These are phyloP conservation scores for Fusarium stilboides DNA, from an alignment of 2,329 filamentous ascomycete genomes.

Conservation along the genomic window DNA sequence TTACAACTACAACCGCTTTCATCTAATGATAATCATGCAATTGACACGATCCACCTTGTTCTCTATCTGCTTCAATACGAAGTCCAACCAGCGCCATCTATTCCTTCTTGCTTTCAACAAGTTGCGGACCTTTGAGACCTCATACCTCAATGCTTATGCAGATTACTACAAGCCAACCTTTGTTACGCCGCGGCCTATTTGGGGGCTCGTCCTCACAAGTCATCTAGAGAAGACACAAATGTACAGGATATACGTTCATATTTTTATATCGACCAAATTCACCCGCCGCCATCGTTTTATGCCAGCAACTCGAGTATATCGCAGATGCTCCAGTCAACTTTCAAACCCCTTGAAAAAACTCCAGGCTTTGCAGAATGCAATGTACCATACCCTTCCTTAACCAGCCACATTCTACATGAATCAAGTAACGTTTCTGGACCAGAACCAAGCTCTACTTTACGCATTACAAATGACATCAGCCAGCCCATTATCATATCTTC, in stretches of 20 bases:
- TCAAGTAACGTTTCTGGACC: slow-evolving; percentile 32
- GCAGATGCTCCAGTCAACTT: slow-evolving; percentile 44
- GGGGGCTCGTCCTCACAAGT: slow-evolving; percentile 5
- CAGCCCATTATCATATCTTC: slow-evolving; percentile 38
- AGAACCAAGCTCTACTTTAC: slow-evolving; percentile 15
- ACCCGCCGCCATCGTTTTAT: slow-evolving; percentile 41
- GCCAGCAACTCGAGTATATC: slow-evolving; percentile 36
- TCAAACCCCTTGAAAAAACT: slow-evolving; percentile 44
- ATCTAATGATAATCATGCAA: background rate
- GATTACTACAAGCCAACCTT: background rate
- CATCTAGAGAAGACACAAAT: slow-evolving; percentile 2
- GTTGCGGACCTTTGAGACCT: slow-evolving; percentile 6
- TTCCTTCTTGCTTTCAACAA: background rate
- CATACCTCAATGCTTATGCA: slow-evolving; percentile 1
- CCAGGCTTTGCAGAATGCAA: slow-evolving; percentile 50
- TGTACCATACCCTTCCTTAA: slow-evolving; percentile 44
- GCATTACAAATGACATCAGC: slow-evolving; percentile 34
- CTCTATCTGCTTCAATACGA: slow-evolving; percentile 28
- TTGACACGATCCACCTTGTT: slow-evolving; percentile 8
- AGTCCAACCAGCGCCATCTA: slow-evolving; percentile 16
- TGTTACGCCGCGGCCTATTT: background rate
- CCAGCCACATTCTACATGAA: slow-evolving; percentile 46
- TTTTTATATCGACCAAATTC: slow-evolving; percentile 38
- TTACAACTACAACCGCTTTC: background rate
- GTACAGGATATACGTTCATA: slow-evolving; percentile 35